phyloP scores from a whole-genome alignment of 306 rosid species.

The Vigna unguiculata region DNA sequence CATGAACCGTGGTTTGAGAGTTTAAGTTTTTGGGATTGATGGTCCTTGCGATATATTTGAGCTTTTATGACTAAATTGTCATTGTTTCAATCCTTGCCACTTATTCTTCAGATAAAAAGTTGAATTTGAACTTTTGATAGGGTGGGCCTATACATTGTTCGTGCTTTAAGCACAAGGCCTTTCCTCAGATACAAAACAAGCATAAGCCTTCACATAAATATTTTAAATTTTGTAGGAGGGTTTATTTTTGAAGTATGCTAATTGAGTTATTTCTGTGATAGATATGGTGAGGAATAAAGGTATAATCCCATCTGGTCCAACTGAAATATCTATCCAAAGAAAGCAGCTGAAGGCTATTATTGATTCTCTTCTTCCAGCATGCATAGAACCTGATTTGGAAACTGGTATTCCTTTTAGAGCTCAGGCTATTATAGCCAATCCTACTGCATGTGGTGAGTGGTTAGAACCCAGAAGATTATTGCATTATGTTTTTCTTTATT shows the following conservation, averaged over 20 bases:
- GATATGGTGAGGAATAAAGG: slow-evolving; percentile 92
- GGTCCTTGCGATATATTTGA: neutral
- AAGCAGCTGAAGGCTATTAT: slow-evolving; percentile 80
- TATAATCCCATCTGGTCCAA: slow-evolving; percentile 82
- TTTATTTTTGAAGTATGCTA: slow-evolving; percentile 21
- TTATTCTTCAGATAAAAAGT: neutral
- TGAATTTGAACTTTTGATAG: neutral
- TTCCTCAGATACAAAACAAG: slow-evolving; percentile 13
- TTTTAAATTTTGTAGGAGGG: neutral
- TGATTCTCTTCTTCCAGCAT: slow-evolving; percentile 92
- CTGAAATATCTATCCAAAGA: slow-evolving; percentile 80
- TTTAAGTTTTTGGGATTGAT: neutral
- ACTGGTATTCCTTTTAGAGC: slow-evolving; percentile 76
- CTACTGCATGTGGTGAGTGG: slow-evolving; percentile 83
- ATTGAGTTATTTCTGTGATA: slow-evolving; percentile 44
- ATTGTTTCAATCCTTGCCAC: neutral
- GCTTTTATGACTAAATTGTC: neutral
- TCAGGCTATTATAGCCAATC: slow-evolving; percentile 91
- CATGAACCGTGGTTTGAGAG: neutral
- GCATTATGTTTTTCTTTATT: slow-evolving; percentile 42
- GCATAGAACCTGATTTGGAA: slow-evolving; percentile 85
- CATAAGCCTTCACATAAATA: neutral
- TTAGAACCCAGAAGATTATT: slow-evolving; percentile 38
- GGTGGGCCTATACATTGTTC: neutral
- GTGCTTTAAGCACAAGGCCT: slow-evolving; percentile 5